A percentile compares a stretch with the other conserved stretches of the same genome.
Conservation (phyloP, 2,329 filamentous ascomycete genomes). For the Shiraia sp. region DNA sequence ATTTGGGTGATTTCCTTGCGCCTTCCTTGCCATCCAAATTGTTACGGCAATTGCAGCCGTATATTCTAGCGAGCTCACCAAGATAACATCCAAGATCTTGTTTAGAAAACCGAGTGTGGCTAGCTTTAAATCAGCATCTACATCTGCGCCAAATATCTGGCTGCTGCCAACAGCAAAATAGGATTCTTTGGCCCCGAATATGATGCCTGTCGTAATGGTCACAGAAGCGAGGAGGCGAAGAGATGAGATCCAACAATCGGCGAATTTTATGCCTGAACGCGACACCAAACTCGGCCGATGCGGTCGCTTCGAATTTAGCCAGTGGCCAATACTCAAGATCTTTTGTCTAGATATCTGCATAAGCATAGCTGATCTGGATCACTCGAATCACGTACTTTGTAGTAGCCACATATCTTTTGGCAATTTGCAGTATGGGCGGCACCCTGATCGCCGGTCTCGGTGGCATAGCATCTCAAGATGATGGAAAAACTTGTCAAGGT, state of each 20-base stretch:
- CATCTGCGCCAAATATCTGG: neutral
- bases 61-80: constrained; percentile 7
- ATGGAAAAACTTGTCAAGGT: too few relatives aligned
- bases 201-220: neutral
- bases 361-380: too few relatives aligned
- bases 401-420: too few relatives aligned
- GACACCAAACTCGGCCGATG: neutral
- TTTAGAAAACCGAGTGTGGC: constrained; percentile 8
- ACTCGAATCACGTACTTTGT: too few relatives aligned
- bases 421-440: too few relatives aligned
- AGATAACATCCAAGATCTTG: constrained; percentile 5
- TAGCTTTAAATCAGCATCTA: constrained; percentile 5
- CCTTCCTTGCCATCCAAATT: constrained; percentile 2
- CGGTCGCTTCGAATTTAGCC: too few relatives aligned
- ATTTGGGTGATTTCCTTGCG: neutral
- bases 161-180: neutral
- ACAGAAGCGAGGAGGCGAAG: neutral
- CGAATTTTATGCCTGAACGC: neutral
- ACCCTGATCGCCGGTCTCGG: too few relatives aligned
- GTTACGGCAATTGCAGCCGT: constrained; percentile 2
- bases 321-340: too few relatives aligned
- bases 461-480: too few relatives aligned
- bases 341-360: too few relatives aligned
- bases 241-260: neutral
- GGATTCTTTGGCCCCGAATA: neutral